Conservation (phyloP, 2,329 filamentous ascomycete species). For the Hypoxylon sp. region DNA sequence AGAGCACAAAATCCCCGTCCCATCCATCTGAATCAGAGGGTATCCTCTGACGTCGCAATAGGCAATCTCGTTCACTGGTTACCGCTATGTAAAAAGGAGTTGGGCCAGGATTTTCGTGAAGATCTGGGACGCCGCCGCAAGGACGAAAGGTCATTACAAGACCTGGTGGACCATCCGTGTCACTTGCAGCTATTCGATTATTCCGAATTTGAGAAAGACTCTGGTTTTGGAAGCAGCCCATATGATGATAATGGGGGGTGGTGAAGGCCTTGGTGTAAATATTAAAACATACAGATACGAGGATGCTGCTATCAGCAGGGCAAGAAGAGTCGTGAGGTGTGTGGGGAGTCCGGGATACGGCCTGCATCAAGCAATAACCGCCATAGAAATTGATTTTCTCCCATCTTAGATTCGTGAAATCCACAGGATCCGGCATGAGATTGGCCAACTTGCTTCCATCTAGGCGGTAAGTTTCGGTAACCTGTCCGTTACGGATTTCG, state of each 20-base stretch:
- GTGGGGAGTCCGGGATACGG: slow-evolving; percentile 40
- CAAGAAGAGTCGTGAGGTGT: slow-evolving; percentile 31
- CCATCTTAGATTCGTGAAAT: slow-evolving; percentile 49
- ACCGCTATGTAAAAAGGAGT: slow-evolving; percentile 39
- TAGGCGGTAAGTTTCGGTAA: slow-evolving; percentile 45
- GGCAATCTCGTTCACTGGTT: slow-evolving; percentile 10
- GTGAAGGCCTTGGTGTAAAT: slow-evolving; percentile 53
- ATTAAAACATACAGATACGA: slow-evolving; percentile 52
- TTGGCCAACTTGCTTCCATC: slow-evolving; percentile 30
- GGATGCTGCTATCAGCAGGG: slow-evolving; percentile 37
- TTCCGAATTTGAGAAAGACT: slow-evolving; percentile 52
- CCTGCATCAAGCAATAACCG: slow-evolving; percentile 51
- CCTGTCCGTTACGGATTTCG: slow-evolving; percentile 47
- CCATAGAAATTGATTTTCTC: slow-evolving; percentile 53
- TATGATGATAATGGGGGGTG: slow-evolving; percentile 49
- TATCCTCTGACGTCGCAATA: slow-evolving; percentile 24
- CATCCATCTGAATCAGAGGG: slow-evolving; percentile 12
- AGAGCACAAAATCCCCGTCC: slow-evolving; percentile 41
- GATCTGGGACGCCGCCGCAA: slow-evolving; percentile 11
- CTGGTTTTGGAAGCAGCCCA: slow-evolving; percentile 31
- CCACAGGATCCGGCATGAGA: slow-evolving; percentile 38
- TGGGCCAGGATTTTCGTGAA: slow-evolving; percentile 12
- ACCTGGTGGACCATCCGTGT: slow-evolving; percentile 17
- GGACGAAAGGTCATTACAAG: slow-evolving; percentile 31
- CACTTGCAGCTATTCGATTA: slow-evolving; percentile 32